These are phyloP conservation scores for Nicotiana paniculata DNA, from an alignment of 257 asterid genomes.

Conservation along the genomic window DNA sequence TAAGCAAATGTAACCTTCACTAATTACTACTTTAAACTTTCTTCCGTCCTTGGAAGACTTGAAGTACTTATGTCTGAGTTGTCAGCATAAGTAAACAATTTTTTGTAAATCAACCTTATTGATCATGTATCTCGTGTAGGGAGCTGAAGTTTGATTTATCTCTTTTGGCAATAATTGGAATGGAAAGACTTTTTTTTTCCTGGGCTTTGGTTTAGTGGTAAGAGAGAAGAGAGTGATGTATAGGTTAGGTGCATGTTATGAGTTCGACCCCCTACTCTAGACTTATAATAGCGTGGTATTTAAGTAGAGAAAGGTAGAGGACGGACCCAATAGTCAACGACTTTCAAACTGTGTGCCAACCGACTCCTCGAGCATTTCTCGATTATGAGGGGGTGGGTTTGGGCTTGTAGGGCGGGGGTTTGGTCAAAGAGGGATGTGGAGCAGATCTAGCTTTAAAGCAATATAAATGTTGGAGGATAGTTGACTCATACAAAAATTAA, in stretches of 20 bases:
- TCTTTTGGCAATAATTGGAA: background rate
- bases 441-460: background rate
- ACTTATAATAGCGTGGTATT: background rate
- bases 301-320: background rate
- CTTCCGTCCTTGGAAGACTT: background rate
- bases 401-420: background rate
- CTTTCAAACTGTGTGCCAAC: background rate
- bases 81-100: background rate
- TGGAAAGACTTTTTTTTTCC: background rate
- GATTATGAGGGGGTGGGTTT: background rate
- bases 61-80: background rate
- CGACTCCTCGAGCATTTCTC: background rate
- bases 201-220: background rate
- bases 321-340: background rate
- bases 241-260: background rate
- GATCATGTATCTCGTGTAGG: background rate
- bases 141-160: background rate
- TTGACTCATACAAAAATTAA: background rate
- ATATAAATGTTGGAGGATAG: background rate
- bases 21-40: background rate
- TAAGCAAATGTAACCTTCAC: background rate
- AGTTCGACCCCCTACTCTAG: background rate
- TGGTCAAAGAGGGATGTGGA: background rate
- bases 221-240: background rate
- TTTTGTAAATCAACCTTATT: background rate